Evolutionary conservation across 2,329 filamentous ascomycete species (phyloP).

Genomic region (Capronia americana): DNA sequence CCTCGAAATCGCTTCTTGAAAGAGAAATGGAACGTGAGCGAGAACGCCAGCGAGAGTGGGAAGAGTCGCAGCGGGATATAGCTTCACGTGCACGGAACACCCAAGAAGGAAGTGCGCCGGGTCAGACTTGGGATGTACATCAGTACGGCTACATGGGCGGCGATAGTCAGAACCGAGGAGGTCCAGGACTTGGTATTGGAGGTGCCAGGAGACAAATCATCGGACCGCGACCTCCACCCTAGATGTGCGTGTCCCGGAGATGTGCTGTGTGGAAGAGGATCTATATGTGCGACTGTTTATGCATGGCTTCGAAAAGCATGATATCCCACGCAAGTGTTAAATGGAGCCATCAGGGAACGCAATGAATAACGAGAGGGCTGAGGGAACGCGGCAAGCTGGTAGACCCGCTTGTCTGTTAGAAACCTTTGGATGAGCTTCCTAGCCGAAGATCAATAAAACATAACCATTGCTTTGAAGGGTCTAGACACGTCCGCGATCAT

Average conservation of each 20-base stretch:
- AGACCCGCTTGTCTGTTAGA: neutral
- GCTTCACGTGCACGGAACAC: conserved; percentile 55
- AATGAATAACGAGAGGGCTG: neutral
- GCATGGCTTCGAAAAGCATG: neutral
- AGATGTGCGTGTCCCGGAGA: neutral
- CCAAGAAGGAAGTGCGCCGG: conserved; percentile 56
- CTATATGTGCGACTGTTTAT: neutral
- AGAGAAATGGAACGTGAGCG: conserved; percentile 72
- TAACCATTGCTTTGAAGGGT: neutral
- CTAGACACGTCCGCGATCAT: neutral
- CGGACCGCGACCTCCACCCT: conserved; percentile 61
- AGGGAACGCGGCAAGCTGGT: neutral
- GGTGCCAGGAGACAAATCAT: conserved; percentile 67
- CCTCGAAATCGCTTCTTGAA: conserved; percentile 67
- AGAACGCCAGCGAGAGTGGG: conserved; percentile 69
- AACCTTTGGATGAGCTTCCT: neutral
- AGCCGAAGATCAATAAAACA: neutral
- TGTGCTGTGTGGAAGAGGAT: neutral
- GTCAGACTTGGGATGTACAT: conserved; percentile 62
- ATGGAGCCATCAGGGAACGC: neutral
- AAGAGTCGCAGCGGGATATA: conserved; percentile 62
- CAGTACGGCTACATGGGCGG: conserved; percentile 70
- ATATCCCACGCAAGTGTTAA: neutral
- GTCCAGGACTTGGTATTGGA: conserved; percentile 59
- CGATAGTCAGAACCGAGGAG: conserved; percentile 65